A percentile compares a stretch with the other conserved stretches of the same genome.
These are phyloP conservation scores for Cucurbita maxima DNA, from an alignment of 306 rosid genomes.

Conservation along the genomic window DNA sequence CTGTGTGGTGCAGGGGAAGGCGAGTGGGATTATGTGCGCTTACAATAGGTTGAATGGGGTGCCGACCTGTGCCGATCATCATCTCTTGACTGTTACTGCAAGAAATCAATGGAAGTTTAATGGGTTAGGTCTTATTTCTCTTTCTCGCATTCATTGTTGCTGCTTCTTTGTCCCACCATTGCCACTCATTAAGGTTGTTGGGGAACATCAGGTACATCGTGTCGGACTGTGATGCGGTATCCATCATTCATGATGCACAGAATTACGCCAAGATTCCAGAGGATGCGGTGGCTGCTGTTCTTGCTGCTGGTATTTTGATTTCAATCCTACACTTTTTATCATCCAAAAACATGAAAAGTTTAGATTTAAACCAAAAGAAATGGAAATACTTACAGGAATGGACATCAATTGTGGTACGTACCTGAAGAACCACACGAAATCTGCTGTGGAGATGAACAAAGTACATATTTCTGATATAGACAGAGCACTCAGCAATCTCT, in stretches of 20 bases:
- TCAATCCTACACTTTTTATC: not conserved
- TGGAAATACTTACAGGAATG: slow-evolving; percentile 41
- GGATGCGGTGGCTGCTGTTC: slow-evolving; percentile 73
- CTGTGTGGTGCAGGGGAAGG: slow-evolving; percentile 49
- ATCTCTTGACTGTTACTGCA: slow-evolving; percentile 45
- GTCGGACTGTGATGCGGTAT: slow-evolving; percentile 85
- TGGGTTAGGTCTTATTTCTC: slow-evolving; percentile 29
- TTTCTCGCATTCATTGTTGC: not conserved
- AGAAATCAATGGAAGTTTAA: slow-evolving; percentile 55
- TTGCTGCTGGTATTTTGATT: slow-evolving; percentile 37
- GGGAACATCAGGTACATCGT: slow-evolving; percentile 45
- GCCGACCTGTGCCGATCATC: slow-evolving; percentile 69
- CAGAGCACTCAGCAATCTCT: slow-evolving; percentile 74
- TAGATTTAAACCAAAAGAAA: not conserved
- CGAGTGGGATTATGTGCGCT: slow-evolving; percentile 92
- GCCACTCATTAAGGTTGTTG: not conserved
- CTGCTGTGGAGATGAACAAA: slow-evolving; percentile 45
- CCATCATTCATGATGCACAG: slow-evolving; percentile 35
- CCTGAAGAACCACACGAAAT: slow-evolving; percentile 38
- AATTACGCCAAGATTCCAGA: slow-evolving; percentile 48
- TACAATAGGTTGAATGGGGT: slow-evolving; percentile 79
- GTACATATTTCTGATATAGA: slow-evolving; percentile 31
- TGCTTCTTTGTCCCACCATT: not conserved
- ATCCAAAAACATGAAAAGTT: not conserved
- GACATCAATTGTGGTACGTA: slow-evolving; percentile 69